Evolutionary conservation across 2,329 filamentous ascomycete genomes (phyloP).

Genomic region (Cladophialophora chaetospira): DNA sequence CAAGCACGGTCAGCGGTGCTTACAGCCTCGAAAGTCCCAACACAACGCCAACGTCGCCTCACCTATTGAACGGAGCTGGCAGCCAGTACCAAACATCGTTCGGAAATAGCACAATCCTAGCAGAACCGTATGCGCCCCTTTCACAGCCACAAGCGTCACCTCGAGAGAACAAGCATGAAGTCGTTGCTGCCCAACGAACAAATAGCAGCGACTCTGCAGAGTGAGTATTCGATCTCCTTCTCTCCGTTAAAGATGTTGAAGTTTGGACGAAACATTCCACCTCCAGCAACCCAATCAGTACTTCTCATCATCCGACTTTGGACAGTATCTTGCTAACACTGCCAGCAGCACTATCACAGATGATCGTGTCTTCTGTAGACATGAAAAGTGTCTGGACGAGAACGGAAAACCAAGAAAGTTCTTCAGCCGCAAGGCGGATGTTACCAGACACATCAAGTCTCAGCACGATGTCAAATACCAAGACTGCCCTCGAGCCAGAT

Average conservation of each 20-base stretch:
- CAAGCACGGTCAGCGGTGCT: conserved; percentile 1
- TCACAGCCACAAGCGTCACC: background rate
- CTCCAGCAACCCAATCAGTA: background rate
- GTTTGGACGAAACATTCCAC: too few relatives aligned
- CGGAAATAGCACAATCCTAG: background rate
- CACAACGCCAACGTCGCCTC: background rate
- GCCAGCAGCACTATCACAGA: background rate
- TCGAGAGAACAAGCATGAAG: background rate
- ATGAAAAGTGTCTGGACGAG: conserved; percentile 34
- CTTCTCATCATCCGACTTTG: background rate
- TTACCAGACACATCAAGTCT: conserved; percentile 52
- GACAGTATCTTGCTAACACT: background rate
- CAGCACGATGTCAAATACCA: conserved; percentile 45
- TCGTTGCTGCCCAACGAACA: background rate
- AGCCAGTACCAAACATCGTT: background rate
- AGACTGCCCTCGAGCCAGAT: conserved; percentile 49
- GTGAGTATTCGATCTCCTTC: background rate
- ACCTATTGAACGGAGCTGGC: conserved; percentile 1
- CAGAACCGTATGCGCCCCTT: background rate
- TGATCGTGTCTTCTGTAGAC: conserved; percentile 28
- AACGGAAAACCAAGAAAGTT: conserved; percentile 20
- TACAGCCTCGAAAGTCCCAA: conserved; percentile 8
- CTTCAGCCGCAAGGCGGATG: conserved; percentile 52
- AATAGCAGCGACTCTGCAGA: background rate
- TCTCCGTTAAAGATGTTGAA: too few relatives aligned